Evolutionary conservation across 2,329 filamentous ascomycete genomes (phyloP).

Genomic region (Verticillium isaacii): DNA sequence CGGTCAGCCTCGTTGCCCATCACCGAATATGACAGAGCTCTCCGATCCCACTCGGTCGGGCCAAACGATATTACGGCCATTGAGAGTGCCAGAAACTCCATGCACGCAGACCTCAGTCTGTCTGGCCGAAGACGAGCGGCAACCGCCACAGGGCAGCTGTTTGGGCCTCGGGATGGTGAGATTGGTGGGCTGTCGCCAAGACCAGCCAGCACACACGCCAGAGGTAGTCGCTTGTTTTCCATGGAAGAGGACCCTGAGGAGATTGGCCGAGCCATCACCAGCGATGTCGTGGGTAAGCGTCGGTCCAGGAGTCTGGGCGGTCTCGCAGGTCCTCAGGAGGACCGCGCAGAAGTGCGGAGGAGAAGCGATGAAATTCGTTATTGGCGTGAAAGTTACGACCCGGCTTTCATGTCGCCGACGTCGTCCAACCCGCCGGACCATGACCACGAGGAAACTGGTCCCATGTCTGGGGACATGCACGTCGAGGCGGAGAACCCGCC

Average conservation of each 20-base stretch:
- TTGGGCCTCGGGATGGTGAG: slow-evolving; percentile 33
- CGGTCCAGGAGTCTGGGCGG: slow-evolving; percentile 58
- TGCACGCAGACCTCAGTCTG: slow-evolving; percentile 38
- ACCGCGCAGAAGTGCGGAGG: slow-evolving; percentile 30
- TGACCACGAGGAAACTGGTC: slow-evolving; percentile 24
- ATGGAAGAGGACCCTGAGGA: slow-evolving; percentile 41
- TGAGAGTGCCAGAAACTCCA: slow-evolving; percentile 48
- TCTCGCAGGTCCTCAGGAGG: slow-evolving; percentile 21
- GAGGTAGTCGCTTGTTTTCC: slow-evolving; percentile 32
- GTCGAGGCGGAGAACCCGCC: slow-evolving; percentile 24
- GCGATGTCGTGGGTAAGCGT: slow-evolving; percentile 45
- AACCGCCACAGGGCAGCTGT: slow-evolving; percentile 34
- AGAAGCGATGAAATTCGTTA: slow-evolving; percentile 61
- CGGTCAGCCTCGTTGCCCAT: slow-evolving; percentile 56
- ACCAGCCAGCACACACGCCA: slow-evolving; percentile 55
- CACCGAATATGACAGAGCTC: slow-evolving; percentile 54
- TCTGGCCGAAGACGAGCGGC: slow-evolving; percentile 34
- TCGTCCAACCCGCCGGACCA: slow-evolving; percentile 40
- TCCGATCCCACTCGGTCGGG: slow-evolving; percentile 58
- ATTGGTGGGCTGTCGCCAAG: slow-evolving; percentile 54
- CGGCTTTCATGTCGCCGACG: slow-evolving; percentile 44
- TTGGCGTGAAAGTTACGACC: slow-evolving; percentile 58
- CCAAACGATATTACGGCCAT: slow-evolving; percentile 50
- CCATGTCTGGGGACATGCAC: neutral
- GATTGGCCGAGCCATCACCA: slow-evolving; percentile 60